Conservation (phyloP, 163 green algal genomes). For the Chloromonas sp. region DNA sequence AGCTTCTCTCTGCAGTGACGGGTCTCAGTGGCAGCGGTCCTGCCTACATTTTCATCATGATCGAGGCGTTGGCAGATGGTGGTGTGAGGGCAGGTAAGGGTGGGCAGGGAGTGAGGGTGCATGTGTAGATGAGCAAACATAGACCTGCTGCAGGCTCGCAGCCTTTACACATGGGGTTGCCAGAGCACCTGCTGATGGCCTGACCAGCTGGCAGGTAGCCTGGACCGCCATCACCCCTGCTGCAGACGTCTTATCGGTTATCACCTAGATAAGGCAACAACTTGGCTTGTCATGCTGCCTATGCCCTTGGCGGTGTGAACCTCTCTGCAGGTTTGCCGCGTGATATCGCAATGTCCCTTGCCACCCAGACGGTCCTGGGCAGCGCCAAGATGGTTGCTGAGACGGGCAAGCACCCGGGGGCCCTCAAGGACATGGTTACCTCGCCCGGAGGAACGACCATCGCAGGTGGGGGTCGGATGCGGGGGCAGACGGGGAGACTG, state of each 20-base stretch:
- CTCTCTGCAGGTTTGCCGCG: constrained; percentile 74
- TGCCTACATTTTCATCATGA: constrained; percentile 93
- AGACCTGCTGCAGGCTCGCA: too few relatives aligned
- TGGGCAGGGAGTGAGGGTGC: too few relatives aligned
- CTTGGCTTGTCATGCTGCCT: too few relatives aligned
- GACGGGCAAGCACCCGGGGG: constrained; percentile 87
- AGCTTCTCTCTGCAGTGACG: constrained; percentile 89
- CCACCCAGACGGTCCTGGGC: constrained; percentile 88
- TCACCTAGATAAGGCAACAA: too few relatives aligned
- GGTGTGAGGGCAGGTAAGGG: constrained; percentile 62
- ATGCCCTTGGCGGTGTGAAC: too few relatives aligned
- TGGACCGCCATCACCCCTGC: too few relatives aligned
- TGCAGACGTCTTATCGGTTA: too few relatives aligned
- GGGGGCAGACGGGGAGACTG: too few relatives aligned
- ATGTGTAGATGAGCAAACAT: too few relatives aligned
- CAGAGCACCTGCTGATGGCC: too few relatives aligned
- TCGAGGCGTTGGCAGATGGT: constrained; percentile 94
- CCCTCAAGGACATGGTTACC: constrained; percentile 78
- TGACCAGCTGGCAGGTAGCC: too few relatives aligned
- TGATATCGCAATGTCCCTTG: constrained; percentile 80
- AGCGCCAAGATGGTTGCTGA: constrained; percentile 96
- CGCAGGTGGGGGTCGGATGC: constrained; percentile 43
- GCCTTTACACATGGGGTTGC: too few relatives aligned
- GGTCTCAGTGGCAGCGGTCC: constrained; percentile 88
- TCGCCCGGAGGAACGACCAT: constrained; percentile 92